A percentile compares a stretch with the other conserved stretches of the same genome.
Conservation (phyloP, 192 early-diverging fungal species). For the Glomus cerebriforme region DNA sequence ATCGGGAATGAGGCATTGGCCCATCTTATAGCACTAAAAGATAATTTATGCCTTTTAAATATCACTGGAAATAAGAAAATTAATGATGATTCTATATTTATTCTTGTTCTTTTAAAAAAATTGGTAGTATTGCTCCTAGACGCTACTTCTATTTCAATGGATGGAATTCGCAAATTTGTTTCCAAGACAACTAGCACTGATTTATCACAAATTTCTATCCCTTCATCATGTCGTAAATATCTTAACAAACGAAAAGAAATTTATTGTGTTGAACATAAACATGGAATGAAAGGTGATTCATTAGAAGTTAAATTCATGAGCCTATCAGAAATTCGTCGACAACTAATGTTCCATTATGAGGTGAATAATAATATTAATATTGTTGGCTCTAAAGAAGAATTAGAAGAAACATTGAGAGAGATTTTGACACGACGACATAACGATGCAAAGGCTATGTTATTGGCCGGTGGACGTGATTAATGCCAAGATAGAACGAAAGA, state of each 20-base stretch:
- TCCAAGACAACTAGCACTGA: background rate
- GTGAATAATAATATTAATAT: background rate
- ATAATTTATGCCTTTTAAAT: background rate
- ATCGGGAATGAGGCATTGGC: background rate
- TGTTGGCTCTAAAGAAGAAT: background rate
- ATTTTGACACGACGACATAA: background rate
- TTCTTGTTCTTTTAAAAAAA: background rate
- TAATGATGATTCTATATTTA: background rate
- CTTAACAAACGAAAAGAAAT: background rate
- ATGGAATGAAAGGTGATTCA: constrained; percentile 2
- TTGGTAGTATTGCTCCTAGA: background rate
- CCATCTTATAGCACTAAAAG: constrained; percentile 4
- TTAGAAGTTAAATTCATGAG: background rate
- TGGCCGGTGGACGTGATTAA: constrained; percentile 2
- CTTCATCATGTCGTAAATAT: constrained; percentile 3
- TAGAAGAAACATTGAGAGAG: background rate
- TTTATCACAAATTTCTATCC: constrained; percentile 3
- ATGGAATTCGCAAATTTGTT: constrained; percentile 18
- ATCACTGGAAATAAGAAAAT: background rate
- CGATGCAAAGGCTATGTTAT: background rate
- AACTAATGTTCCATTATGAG: constrained; percentile 10
- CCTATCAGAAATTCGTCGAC: background rate
- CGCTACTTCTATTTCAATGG: background rate
- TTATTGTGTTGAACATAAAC: background rate
- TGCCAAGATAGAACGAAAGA: background rate